These are phyloP conservation scores for Puccinia novopanici DNA, from an alignment of 1,284 basidiomycete species.

Conservation along the genomic window DNA sequence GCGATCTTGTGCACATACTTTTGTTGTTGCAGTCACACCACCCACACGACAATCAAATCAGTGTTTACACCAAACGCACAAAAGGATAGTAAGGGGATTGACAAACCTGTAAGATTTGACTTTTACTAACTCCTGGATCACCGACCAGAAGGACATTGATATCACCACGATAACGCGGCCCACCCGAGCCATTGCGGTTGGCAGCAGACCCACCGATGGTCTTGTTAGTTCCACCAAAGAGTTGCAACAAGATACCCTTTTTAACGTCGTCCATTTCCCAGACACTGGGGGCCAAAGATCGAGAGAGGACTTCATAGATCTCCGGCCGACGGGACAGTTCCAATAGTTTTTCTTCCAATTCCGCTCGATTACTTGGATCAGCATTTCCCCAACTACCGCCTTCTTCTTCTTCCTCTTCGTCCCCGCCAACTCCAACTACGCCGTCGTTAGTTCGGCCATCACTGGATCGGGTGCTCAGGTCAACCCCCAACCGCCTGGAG, in stretches of 20 bases:
- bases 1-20: conserved; percentile 99
- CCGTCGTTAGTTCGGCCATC: conserved; percentile 64
- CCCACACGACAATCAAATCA: not conserved
- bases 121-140: conserved; percentile 96
- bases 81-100: not conserved
- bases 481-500: conserved; percentile 72
- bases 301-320: conserved; percentile 81
- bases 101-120: conserved; percentile 82
- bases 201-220: conserved; percentile 80
- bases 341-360: conserved; percentile 67
- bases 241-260: conserved; percentile 91
- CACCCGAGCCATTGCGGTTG: conserved; percentile 71
- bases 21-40: not conserved
- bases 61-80: no score
- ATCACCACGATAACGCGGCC: conserved; percentile 92
- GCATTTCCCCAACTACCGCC: not conserved
- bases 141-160: conserved; percentile 97
- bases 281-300: conserved; percentile 87
- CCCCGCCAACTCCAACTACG: conserved; percentile 55
- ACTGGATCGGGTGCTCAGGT: conserved; percentile 72
- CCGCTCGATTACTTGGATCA: conserved; percentile 62
- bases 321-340: conserved; percentile 75
- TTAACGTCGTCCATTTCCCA: conserved; percentile 99
- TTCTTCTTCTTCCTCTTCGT: conserved; percentile 65
- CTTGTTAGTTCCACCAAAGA: conserved; percentile 98